Percentiles rank a stretch among this genome's conserved stretches.
These are phyloP conservation scores for Musa schizocarpa DNA, from an alignment of 176 grass and related monocot genomes.

Conservation along the genomic window DNA sequence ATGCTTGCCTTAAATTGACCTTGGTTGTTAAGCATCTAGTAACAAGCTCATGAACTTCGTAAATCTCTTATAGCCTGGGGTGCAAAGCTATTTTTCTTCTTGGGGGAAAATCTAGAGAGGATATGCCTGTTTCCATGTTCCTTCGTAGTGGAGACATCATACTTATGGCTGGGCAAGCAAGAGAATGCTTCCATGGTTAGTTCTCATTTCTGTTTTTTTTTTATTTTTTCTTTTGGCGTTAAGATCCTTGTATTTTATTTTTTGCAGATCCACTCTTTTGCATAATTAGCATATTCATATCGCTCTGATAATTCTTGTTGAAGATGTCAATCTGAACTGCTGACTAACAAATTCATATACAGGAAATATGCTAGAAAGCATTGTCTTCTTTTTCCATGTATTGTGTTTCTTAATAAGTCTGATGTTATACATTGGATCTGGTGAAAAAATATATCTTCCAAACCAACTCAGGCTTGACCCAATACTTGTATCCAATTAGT, in stretches of 20 bases:
- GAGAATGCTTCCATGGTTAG: slow-evolving; percentile 85
- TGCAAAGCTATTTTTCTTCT: slow-evolving; percentile 91
- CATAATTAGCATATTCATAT: not conserved
- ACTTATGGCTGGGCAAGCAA: slow-evolving; percentile 70
- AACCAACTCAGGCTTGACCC: not conserved
- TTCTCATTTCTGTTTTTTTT: slow-evolving; percentile 8
- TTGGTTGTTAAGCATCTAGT: not conserved
- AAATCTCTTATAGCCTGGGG: slow-evolving; percentile 38
- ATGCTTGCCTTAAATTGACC: not conserved
- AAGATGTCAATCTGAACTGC: too few relatives aligned
- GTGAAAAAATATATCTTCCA: not conserved
- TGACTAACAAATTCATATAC: too few relatives aligned
- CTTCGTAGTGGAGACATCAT: slow-evolving; percentile 65
- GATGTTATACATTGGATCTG: not conserved
- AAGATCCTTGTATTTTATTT: not conserved
- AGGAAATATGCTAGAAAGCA: not conserved
- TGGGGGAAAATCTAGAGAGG: slow-evolving; percentile 70
- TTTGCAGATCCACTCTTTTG: not conserved
- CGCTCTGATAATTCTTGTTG: too few relatives aligned
- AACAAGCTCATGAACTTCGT: not conserved
- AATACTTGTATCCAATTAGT: not conserved
- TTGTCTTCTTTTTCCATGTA: not conserved
- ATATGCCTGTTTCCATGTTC: slow-evolving; percentile 70
- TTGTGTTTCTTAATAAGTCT: not conserved
- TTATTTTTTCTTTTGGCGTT: not conserved